Base-by-base conservation (phyloP, 495 filamentous ascomycete species). In the Neurospora terricola region DNA sequence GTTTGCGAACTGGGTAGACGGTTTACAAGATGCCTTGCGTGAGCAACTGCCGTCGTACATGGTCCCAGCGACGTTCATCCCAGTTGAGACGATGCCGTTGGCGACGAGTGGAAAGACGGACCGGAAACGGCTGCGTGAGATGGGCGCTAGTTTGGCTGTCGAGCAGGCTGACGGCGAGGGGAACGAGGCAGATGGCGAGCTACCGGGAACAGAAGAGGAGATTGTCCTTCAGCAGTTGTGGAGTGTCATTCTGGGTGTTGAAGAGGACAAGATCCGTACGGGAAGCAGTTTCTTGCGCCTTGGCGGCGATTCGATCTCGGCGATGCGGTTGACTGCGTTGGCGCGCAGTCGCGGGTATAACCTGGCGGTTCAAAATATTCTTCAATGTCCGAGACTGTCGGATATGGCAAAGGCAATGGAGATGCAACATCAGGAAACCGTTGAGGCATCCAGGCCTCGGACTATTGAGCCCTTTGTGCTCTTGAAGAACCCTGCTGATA, bases 51-150 rank as follows among this genome's bases (percentile, higher is more conserved):
- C 83, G 8, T 36, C 75, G 5, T 86, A 87, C 75, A 90, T 91
- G 88, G 81, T 90, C 54, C 89, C 89, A 2, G 79, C 84, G 9
- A 78, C 86, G 0, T 90, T 86, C 77, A 83, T 90, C 36, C 85
- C 87, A 0, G 73, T 90, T 1, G 78, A 78, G 37, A 78, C 79
- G 39, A 79, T 90, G 36, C 89, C 89, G 0, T 76, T 86, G 34
- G 79, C 84, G 1, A 82, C 81, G 0, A 87, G 87, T 1, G 86
- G 82, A 14, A 91, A 91, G 76, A 83, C 86, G 8, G 88, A 91
- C 73, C 85, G 89, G 6, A 84, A 84, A 62, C 79, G 77, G 27
- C 81, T 89, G 12, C 73, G 74, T 9, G 59, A 73, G 37, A 43
- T 43, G 40, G 40, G 40, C 18, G 40, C 40, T 43, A n/a, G 18